Conservation (phyloP, 345 rosid species). For the Raphanus sativus region DNA sequence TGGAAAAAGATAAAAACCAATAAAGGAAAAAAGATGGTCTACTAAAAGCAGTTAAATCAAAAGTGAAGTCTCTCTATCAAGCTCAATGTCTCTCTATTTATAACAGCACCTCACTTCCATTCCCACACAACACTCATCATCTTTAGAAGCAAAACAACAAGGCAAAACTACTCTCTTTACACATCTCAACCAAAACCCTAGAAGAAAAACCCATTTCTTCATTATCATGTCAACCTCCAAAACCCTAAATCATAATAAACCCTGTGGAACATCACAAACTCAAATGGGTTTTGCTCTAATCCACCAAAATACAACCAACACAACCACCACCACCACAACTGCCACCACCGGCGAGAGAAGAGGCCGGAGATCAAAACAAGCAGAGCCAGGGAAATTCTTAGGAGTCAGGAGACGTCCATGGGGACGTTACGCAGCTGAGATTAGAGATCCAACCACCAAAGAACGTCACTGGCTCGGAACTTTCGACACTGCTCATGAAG, state of each 20-base stretch:
- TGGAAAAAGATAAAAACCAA: not conserved
- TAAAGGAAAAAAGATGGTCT: slow-evolving; percentile 13
- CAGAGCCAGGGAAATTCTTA: slow-evolving; percentile 86
- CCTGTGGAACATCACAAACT: slow-evolving; percentile 37
- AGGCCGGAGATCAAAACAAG: slow-evolving; percentile 77
- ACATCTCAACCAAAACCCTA: slow-evolving; percentile 27
- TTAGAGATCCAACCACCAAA: slow-evolving; percentile 92
- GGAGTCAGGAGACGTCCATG: slow-evolving; percentile 94
- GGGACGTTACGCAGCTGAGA: slow-evolving; percentile 98
- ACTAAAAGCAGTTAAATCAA: slow-evolving; percentile 37
- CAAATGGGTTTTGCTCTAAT: slow-evolving; percentile 51
- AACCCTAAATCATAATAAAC: slow-evolving; percentile 37
- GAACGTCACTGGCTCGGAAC: slow-evolving; percentile 99
- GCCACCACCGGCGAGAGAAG: slow-evolving; percentile 53
- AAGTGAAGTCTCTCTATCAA: slow-evolving; percentile 34
- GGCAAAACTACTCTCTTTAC: not conserved
- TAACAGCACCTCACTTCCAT: slow-evolving; percentile 38
- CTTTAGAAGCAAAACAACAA: slow-evolving; percentile 12
- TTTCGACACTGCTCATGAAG: slow-evolving; percentile 96
- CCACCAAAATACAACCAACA: slow-evolving; percentile 54
- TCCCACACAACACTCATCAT: slow-evolving; percentile 34
- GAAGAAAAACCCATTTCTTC: not conserved
- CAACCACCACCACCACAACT: slow-evolving; percentile 20
- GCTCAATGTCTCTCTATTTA: slow-evolving; percentile 38
- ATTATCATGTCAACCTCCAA: slow-evolving; percentile 37